Percentiles rank a stretch among this genome's conserved stretches.
Evolutionary conservation across 805 yeast species (phyloP).

Genomic region (Ogataea siamensis): DNA sequence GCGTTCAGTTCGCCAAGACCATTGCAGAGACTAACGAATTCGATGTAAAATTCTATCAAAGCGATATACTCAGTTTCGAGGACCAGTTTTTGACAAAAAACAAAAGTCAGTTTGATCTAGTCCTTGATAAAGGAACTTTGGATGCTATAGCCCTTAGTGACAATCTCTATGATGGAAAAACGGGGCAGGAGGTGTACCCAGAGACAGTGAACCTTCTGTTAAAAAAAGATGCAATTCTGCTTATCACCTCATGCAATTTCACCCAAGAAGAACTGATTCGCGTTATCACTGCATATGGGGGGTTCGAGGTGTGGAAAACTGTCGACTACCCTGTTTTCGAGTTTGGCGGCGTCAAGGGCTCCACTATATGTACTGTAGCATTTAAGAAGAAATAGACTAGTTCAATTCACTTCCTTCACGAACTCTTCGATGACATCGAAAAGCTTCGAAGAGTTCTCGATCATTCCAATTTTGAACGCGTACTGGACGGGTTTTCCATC

Average conservation of each 20-base stretch:
- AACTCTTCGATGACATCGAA: conserved; percentile 44
- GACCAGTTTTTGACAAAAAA: conserved; percentile 32
- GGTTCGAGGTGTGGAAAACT: conserved; percentile 58
- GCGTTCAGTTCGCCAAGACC: conserved; percentile 70
- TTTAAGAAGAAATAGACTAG: conserved; percentile 44
- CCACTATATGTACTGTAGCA: conserved; percentile 84
- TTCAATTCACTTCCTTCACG: conserved; percentile 1
- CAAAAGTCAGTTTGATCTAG: conserved; percentile 56
- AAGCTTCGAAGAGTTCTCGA: conserved; percentile 57
- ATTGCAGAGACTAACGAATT: conserved; percentile 46
- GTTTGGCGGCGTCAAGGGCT: conserved; percentile 88
- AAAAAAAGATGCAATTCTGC: conserved; percentile 54
- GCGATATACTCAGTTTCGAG: conserved; percentile 58
- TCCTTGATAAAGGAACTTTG: conserved; percentile 91
- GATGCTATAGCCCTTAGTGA: conserved; percentile 94
- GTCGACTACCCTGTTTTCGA: conserved; percentile 78
- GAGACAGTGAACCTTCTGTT: conserved; percentile 55
- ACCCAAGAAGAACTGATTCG: conserved; percentile 71
- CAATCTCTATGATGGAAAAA: conserved; percentile 43
- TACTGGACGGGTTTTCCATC: conserved; percentile 73
- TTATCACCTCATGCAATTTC: conserved; percentile 92
- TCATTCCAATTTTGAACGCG: conserved; percentile 69
- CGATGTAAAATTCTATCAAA: conserved; percentile 53
- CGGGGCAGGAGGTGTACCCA: conserved; percentile 62
- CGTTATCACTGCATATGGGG: conserved; percentile 43